Base-by-base conservation (phyloP, 1,284 basidiomycete genomes). In the Malassezia cuniculi region DNA sequence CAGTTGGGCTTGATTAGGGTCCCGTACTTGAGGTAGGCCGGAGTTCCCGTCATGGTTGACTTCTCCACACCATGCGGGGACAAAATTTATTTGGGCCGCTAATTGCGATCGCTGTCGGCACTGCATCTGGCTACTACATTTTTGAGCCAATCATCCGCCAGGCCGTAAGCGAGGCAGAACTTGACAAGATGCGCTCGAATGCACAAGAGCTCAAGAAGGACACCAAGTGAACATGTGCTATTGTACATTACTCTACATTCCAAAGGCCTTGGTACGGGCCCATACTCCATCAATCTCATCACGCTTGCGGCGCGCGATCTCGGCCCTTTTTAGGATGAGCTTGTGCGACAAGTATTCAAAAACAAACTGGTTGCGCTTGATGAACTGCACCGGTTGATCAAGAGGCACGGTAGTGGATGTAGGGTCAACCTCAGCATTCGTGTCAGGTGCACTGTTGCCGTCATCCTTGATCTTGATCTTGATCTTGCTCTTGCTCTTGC, bases 341-440 rank as follows among this genome's bases (percentile, higher is more conserved):
- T 51, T 46, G 15, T 54, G 51, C 6, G 52, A 51, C 28, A 65
- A 47, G 39, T 65, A 65, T 33, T 62, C 56, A 27, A 55, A 55
- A 6, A 58, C 55, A 24, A 36, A 51, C 9, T 55, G 39, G 5
- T 47, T 46, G 21, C 47, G 34, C 24, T 50, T 51, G 24, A 44
- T 48, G 28, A 58, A 50, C 28, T 55, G 47, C n/a, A n/a, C n/a
- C n/a, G n/a, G n/a, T n/a, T 40, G 31, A 15, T 32, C 16, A 12
- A 15, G 19, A 8, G 9, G 12, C 14, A 18, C 34, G 25, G 9
- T 25, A 6, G 32, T 14, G 21, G 5, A 15, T 7, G 19, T n/a
- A 8, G 18, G 14, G 9, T 14, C 27, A 6, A 6, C 19, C 11
- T 34, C 22, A 15, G 6, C 21, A n/a, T 26, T 16, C 6, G 3